Conservation (phyloP, 208 protist genomes). For the Trichomonas gallinae region DNA sequence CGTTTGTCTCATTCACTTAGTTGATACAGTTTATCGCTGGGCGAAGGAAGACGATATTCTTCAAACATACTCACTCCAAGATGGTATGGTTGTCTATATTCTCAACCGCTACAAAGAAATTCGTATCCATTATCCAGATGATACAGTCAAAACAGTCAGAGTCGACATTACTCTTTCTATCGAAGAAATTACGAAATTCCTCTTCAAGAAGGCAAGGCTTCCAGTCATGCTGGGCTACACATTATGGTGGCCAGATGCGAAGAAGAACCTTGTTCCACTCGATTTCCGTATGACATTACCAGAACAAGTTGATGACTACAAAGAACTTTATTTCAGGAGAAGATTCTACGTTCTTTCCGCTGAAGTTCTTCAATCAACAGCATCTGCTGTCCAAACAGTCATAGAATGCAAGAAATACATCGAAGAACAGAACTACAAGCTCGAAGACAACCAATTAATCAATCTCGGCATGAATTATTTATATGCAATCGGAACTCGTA, state of each 20-base stretch:
- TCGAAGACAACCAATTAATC: not conserved
- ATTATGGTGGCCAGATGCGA: not conserved
- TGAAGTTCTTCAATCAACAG: not conserved
- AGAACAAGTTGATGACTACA: not conserved
- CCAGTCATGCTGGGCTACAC: not conserved
- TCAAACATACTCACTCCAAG: not conserved
- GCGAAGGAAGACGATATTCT: not conserved
- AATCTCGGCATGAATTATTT: not conserved
- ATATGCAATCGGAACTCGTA: not conserved
- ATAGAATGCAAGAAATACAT: not conserved
- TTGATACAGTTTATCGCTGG: not conserved
- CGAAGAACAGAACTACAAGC: not conserved
- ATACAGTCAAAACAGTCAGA: not conserved
- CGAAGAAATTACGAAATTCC: not conserved
- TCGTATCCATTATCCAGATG: not conserved
- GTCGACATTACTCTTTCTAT: not conserved
- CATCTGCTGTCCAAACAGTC: not conserved
- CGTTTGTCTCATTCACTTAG: not conserved
- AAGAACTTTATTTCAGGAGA: not conserved
- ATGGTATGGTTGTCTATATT: not conserved
- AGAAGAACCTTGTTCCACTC: not conserved
- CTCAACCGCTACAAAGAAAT: not conserved
- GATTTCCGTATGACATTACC: not conserved
- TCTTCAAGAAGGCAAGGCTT: not conserved
- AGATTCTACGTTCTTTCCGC: not conserved